Percentiles rank a stretch among this genome's conserved stretches.
phyloP scores from a whole-genome alignment of 1,284 basidiomycete species.

The Puccinia novopanici region DNA sequence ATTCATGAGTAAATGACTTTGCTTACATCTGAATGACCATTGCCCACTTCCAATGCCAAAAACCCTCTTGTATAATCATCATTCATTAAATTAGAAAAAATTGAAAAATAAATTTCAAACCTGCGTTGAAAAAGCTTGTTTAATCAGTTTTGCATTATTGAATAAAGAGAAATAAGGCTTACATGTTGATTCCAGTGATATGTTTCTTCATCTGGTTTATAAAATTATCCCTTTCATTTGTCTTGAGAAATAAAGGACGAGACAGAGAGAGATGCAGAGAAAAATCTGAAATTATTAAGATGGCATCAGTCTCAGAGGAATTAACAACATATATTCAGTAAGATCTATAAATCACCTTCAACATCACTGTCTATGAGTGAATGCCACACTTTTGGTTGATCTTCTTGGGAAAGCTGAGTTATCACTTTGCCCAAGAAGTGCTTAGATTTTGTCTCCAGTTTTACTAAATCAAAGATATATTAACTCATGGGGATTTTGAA shows the following conservation, averaged over 20 bases:
- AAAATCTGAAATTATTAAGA: not conserved
- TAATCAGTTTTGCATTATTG: not conserved
- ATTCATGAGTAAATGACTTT: not conserved
- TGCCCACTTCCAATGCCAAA: slow-evolving; percentile 37
- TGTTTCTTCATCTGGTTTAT: not conserved
- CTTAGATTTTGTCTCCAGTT: not conserved
- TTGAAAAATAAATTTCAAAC: slow-evolving; percentile 33
- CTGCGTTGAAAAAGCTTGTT: not conserved
- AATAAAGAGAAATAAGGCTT: not conserved
- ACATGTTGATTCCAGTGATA: not conserved
- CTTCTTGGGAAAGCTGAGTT: not conserved
- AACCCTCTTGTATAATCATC: slow-evolving; percentile 23
- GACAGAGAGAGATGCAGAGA: slow-evolving; percentile 10
- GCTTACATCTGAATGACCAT: slow-evolving; percentile 27
- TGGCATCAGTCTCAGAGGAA: too few species aligned
- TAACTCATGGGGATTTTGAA: too few species aligned
- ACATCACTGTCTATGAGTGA: not conserved
- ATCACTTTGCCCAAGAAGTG: not conserved
- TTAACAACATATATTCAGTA: not conserved
- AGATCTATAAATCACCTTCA: not conserved
- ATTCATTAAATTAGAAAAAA: slow-evolving; percentile 18
- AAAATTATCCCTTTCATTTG: slow-evolving; percentile 10
- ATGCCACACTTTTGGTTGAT: not conserved
- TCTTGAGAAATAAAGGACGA: slow-evolving; percentile 1
- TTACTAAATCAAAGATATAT: not conserved